Conservation (phyloP, 169 alveolate genomes). For the Miamiensis avidus region DNA sequence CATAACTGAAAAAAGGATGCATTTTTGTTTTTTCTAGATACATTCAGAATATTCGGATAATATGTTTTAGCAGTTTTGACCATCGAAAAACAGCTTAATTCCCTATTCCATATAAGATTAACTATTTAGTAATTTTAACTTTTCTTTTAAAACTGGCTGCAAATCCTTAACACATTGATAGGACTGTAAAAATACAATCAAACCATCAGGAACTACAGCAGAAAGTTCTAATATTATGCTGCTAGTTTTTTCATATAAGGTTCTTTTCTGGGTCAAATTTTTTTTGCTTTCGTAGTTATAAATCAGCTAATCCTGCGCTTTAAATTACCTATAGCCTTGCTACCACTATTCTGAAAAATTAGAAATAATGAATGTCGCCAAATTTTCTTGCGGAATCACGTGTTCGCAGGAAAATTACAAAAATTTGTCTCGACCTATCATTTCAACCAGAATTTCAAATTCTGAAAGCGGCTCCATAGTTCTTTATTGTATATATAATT, state of each 20-base stretch:
- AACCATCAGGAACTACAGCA: constrained; percentile 67
- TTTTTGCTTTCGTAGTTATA: neutral
- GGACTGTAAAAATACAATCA: constrained; percentile 77
- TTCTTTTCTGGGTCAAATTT: neutral
- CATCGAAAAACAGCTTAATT: neutral
- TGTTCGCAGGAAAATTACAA: constrained; percentile 22
- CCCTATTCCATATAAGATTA: constrained; percentile 21
- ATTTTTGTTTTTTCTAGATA: constrained; percentile 64
- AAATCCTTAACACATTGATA: constrained; percentile 40
- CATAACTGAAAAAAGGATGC: constrained; percentile 91
- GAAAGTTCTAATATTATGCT: constrained; percentile 47
- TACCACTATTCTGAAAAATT: too few relatives aligned
- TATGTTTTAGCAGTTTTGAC: constrained; percentile 7
- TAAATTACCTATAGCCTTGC: too few relatives aligned
- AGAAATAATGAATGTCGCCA: constrained; percentile 3
- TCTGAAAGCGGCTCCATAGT: constrained; percentile 77
- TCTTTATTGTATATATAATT: constrained; percentile 3
- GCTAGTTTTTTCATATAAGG: constrained; percentile 10
- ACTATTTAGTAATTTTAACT: constrained; percentile 5
- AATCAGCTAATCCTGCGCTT: too few relatives aligned
- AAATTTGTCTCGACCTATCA: constrained; percentile 17
- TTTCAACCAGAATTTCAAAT: constrained; percentile 47
- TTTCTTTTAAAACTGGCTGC: constrained; percentile 40
- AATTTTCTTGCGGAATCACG: constrained; percentile 25
- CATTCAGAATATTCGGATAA: neutral